Conservation (phyloP, 2,329 filamentous ascomycete genomes). For the Paraphoma chrysanthemicola region DNA sequence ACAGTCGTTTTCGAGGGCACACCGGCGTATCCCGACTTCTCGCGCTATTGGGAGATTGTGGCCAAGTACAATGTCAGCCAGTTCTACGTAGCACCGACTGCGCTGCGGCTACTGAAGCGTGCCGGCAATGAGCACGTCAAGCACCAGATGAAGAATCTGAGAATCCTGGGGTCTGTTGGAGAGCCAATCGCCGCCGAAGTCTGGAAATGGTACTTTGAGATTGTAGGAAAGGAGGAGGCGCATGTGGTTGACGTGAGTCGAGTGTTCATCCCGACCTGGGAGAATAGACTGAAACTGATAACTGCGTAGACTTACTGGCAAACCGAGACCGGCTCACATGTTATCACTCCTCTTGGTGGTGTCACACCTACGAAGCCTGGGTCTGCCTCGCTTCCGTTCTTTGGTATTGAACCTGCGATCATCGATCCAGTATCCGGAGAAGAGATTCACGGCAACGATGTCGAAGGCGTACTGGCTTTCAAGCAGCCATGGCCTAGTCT, state of each 20-base stretch:
- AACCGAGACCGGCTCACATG: conserved; percentile 96
- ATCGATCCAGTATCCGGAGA: conserved; percentile 95
- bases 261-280: not conserved
- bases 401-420: conserved; percentile 96
- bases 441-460: conserved; percentile 93
- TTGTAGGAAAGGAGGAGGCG: conserved; percentile 89
- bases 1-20: conserved; percentile 99
- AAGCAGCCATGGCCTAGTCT: conserved; percentile 99
- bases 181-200: conserved; percentile 98
- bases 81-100: conserved; percentile 97
- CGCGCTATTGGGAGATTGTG: conserved; percentile 98
- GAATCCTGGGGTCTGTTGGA: conserved; percentile 91
- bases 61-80: conserved; percentile 94
- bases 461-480: conserved; percentile 95
- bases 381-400: conserved; percentile 95
- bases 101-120: conserved; percentile 90
- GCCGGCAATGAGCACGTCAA: conserved; percentile 93
- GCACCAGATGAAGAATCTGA: conserved; percentile 84
- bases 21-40: conserved; percentile 96
- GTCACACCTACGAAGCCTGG: conserved; percentile 97
- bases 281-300: conserved; percentile 26
- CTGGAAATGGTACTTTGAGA: conserved; percentile 99
- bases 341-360: conserved; percentile 91
- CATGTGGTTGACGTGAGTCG: conserved; percentile 89
- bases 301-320: conserved; percentile 91